Base-by-base conservation (phyloP, 2,329 filamentous ascomycete genomes). In the Knufia petricola region DNA sequence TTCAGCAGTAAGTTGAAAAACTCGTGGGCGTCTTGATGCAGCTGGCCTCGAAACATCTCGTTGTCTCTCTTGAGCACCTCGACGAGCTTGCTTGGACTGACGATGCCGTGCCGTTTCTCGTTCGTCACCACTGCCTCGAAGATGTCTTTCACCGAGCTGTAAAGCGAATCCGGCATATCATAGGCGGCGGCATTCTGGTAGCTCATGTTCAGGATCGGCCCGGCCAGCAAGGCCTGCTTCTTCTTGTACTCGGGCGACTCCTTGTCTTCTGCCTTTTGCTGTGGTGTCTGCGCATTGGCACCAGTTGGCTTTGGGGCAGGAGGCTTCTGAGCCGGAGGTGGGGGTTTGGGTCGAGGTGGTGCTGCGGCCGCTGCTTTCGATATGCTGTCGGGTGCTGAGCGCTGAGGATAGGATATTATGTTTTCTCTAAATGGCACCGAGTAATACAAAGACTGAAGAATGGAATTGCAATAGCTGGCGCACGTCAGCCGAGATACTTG, bases 21-120 rank as follows among this genome's bases (percentile, higher is more conserved):
- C 63, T 98, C 92, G 65, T 98, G 92, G 1, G 92, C 92, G 64
- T 98, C 92, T 64, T 98, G 92, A 65, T 98, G 92, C 86, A 95
- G 95, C 3, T 89, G 86, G 32, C 88, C 90, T 50, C 88, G 82
- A 61, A 98, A 98, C 84, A 95, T 89, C 65, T 98, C 92, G 63
- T 98, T 94, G 59, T 96, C 87, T 54, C 85, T 80, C 62, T 89
- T 87, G 61, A 98, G 81, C 21, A 95, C 89, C 62, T 98, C 90
- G 30, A 98, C 74, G 55, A 98, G 95, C 53, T 89, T 84, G 60
- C 90, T 83, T 1, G 92, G 92, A 61, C 89, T 94, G 36, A 96
- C 76, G 9, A 98, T 87, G 13, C 92, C 92, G 4, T 86, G 92
- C 49, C 88, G 81, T 34, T 85, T 85, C 52, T 79, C 74, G 64